phyloP scores from a whole-genome alignment of 2,329 filamentous ascomycete genomes.

The Cadophora gregata region DNA sequence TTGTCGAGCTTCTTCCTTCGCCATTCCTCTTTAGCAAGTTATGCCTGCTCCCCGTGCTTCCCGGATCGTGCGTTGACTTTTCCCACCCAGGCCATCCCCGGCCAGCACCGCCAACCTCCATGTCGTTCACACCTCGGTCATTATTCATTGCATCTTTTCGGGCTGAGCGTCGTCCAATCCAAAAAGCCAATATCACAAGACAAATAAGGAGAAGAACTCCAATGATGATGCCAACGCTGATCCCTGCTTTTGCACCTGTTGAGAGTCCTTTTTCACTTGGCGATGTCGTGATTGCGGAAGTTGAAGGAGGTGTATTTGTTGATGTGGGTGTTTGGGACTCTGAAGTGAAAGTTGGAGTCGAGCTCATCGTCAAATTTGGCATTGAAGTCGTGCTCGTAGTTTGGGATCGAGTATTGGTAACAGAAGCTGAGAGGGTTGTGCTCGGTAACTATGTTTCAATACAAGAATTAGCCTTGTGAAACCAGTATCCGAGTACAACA shows the following conservation, averaged over 20 bases:
- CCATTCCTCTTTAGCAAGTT: slow-evolving; percentile 7
- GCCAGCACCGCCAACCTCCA: neutral
- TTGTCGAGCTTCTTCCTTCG: slow-evolving; percentile 12
- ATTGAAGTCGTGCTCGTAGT: neutral
- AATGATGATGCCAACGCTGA: slow-evolving; percentile 7
- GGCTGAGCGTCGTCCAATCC: slow-evolving; percentile 12
- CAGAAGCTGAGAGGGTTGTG: neutral
- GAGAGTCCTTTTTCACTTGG: slow-evolving; percentile 4
- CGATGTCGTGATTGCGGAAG: neutral
- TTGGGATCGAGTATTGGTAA: neutral
- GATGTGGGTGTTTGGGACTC: neutral
- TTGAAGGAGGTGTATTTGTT: neutral
- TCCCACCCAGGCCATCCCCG: slow-evolving; percentile 5
- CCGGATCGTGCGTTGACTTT: neutral
- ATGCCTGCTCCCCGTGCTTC: slow-evolving; percentile 15
- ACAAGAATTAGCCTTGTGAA: neutral
- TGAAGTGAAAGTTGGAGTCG: neutral
- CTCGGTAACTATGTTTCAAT: slow-evolving; percentile 8
- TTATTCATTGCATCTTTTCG: neutral
- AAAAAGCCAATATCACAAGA: slow-evolving; percentile 4
- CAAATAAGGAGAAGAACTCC: slow-evolving; percentile 1
- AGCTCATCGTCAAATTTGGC: neutral
- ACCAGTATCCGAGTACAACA: neutral
- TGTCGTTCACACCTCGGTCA: neutral
- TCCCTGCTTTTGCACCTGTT: slow-evolving; percentile 9